Base-by-base conservation (phyloP, 352 stramenopile genomes). In the Globisporangium megalacanthum region DNA sequence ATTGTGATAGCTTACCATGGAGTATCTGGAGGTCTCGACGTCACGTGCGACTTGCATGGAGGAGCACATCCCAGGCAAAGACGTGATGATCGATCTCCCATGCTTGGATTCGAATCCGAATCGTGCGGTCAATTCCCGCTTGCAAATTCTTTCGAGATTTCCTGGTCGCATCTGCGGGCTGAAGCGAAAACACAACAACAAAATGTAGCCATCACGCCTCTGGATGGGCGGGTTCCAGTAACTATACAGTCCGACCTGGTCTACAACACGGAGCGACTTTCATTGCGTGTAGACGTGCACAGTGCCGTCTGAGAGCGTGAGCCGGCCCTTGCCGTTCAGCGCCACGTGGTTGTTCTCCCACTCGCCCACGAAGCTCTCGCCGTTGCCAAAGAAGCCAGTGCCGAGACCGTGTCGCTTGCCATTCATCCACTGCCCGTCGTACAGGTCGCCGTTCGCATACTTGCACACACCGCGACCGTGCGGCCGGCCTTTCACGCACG, bases 261-360 rank as follows among this genome's bases (percentile, higher is more conserved):
- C 8, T 37, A 37, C 8, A 9, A 37, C 33, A 37, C 33, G 33
- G 33, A 4, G 36, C 3, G 25, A 36, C 51, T 20, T 14, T 69
- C 49, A 88, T 20, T 78, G 68, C 5, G 72, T 51, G 46, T 89
- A 91, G 4, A 83, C 74, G 35, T 92, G 82, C 33, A 88, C 73
- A 1, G 82, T 92, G 58, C 82, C 82, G 45, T 89, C 79, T 13
- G 73, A 75, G 14, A 91, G 64, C 25, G 77, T 91, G 62, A 91
- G 77, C 51, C 68, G 70, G 36, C 81, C 81, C 9, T 81, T 75
- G 37, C 82, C 82, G 52, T 79, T 86, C 4, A 92, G 68, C n/a
- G 82, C 78, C 13, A 92, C 79, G 59, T 92, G 82, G 60, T 92
- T 89, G 63, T 88, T 86, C 51, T 86, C 77, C 75, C 82, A 89